phyloP scores from a whole-genome alignment of 495 filamentous ascomycete genomes.

The Entonaema liquescens region DNA sequence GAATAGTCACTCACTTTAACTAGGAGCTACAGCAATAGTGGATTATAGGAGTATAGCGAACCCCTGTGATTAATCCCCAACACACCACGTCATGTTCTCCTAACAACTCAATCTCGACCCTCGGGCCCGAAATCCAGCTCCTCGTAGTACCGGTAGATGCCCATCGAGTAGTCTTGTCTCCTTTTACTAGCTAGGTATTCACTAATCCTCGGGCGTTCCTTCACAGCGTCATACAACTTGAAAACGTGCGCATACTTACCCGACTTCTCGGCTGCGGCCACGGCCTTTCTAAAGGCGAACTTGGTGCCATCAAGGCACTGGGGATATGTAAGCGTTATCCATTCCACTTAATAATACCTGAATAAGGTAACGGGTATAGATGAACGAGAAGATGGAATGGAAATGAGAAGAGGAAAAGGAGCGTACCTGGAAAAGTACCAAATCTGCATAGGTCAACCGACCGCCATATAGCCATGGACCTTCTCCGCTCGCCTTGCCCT shows the following conservation, averaged over 20 bases:
- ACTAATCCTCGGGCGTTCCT: constrained; percentile 57
- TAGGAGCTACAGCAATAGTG: too few relatives aligned
- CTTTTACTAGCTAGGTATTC: constrained; percentile 65
- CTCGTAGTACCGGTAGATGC: constrained; percentile 65
- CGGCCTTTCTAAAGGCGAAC: constrained; percentile 66
- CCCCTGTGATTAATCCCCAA: too few relatives aligned
- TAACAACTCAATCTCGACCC: constrained; percentile 10
- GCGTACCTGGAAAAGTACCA: constrained; percentile 71
- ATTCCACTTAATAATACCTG: neutral
- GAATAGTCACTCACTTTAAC: too few relatives aligned
- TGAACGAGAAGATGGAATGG: neutral
- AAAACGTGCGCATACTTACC: constrained; percentile 59
- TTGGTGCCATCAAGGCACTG: constrained; percentile 52
- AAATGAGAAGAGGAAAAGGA: neutral
- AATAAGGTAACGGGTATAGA: neutral
- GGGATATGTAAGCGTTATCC: constrained; percentile 10
- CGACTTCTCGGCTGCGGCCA: constrained; percentile 50
- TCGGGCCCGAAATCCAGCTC: constrained; percentile 57
- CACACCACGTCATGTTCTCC: too few relatives aligned
- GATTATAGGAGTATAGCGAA: too few relatives aligned
- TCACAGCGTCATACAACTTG: constrained; percentile 58
- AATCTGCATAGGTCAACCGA: constrained; percentile 70
- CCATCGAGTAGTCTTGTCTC: constrained; percentile 57
- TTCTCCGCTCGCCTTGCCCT: constrained; percentile 60
- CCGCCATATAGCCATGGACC: constrained; percentile 68